Evolutionary conservation across 371 early-diverging fungal species (phyloP).

Genomic region (Apophysomyces elegans): DNA sequence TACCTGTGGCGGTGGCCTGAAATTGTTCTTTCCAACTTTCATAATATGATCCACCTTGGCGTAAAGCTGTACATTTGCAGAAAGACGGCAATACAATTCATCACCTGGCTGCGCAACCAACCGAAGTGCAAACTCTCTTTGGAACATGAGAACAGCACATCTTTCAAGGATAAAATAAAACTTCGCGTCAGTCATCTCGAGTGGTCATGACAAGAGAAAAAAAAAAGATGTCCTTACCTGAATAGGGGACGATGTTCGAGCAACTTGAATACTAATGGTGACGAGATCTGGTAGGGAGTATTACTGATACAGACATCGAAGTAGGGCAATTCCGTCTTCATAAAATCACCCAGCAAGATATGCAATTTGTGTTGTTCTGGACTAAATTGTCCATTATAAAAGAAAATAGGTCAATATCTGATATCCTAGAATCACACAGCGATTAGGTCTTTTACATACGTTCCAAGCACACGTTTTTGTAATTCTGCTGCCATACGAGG

Average conservation of each 20-base stretch:
- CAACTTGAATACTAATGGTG: conserved; percentile 97
- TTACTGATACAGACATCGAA: conserved; percentile 99
- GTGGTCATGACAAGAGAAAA: not conserved
- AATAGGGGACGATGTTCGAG: conserved; percentile 93
- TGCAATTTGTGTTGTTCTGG: conserved; percentile 89
- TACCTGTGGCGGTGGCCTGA: conserved; percentile 99
- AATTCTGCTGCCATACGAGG: conserved; percentile 98
- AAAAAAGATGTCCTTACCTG: conserved; percentile 43
- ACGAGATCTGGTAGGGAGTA: conserved; percentile 99
- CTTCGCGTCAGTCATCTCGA: not conserved
- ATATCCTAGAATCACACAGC: not conserved
- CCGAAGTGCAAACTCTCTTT: conserved; percentile 99
- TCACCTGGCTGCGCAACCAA: conserved; percentile 98
- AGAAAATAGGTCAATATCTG: not conserved
- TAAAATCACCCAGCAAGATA: conserved; percentile 97
- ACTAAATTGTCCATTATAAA: conserved; percentile 31
- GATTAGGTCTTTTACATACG: conserved; percentile 54
- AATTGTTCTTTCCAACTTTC: conserved; percentile 98
- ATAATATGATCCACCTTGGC: conserved; percentile 97
- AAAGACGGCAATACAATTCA: conserved; percentile 92
- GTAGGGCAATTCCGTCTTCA: conserved; percentile 96
- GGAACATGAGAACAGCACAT: conserved; percentile 98
- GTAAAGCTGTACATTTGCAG: conserved; percentile 97
- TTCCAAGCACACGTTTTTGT: conserved; percentile 96
- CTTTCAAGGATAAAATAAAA: conserved; percentile 28